Evolutionary conservation across 805 yeast species (phyloP), one percentile per base, ranked within the genome.

Genomic region (Candida vaughaniae): DNA sequence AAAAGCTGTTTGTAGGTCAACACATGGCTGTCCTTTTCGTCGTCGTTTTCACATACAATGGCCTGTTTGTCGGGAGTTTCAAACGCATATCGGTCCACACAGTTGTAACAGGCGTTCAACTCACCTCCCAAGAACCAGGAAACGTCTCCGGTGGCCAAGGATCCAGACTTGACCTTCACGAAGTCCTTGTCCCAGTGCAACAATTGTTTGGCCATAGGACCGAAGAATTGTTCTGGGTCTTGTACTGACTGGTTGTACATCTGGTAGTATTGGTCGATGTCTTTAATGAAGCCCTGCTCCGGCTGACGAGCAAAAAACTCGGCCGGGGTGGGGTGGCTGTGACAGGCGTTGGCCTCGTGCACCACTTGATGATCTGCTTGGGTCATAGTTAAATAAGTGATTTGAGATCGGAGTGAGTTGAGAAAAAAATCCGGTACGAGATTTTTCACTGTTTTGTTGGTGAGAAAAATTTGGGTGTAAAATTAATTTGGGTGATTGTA

Each of bases 61-160:
- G 95, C 95, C 1, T 79, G 71, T 58, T 82, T 82, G 54, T 81
- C 64, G 16, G 95, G 95, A 55, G 74, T 74, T 25, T 67, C 60
- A 38, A 80, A 67, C 1, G 95, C 95, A 61, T 84, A 85, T 61
- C 93, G 75, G 62, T 85, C 95, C 36, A 85, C 85, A 72, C 86
- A 78, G 60, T 85, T 85, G 66, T 78, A 85, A 35, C 80, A 75
- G 12, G 95, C 95, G 53, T 85, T 85, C 55, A 85, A 66, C 56
- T 83, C 79, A 44, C 95, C 95, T 39, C 82, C 83, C 20, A 84
- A 61, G 57, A 85, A 85, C 93, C 93, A 85, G 22, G 86, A 77
- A 15, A 82, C 48, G 48, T 56, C 63, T 38, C 64, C 68, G 49
- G 81, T 64, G 47, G 71, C 75, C 46, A 83, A 75, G 36, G 83